Evolutionary conservation across 352 stramenopile species (phyloP).

Genomic region (Globisporangium cylindrosporum): DNA sequence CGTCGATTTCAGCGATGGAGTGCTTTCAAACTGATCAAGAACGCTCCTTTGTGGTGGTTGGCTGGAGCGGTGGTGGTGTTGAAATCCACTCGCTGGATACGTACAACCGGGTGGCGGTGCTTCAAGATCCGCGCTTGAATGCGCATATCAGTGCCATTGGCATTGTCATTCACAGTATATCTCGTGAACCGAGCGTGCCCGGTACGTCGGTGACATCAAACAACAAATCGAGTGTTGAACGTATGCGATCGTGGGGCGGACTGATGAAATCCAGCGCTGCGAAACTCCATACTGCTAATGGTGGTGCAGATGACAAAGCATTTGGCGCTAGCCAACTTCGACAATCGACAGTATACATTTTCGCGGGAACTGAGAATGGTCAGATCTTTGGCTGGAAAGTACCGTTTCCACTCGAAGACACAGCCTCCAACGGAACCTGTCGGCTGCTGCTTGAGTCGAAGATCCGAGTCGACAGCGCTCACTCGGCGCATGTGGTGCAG

Average conservation of each 20-base stretch:
- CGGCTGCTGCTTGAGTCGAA: slow-evolving; percentile 27
- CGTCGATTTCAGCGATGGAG: slow-evolving; percentile 24
- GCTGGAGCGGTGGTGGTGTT: slow-evolving; percentile 50
- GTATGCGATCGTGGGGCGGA: background rate
- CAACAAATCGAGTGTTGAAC: background rate
- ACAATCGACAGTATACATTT: slow-evolving; percentile 17
- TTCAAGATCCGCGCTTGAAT: slow-evolving; percentile 46
- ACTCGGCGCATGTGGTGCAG: slow-evolving; percentile 54
- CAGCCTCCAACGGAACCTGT: background rate
- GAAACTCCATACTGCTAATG: background rate
- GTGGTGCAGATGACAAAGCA: background rate
- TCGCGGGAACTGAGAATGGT: slow-evolving; percentile 37
- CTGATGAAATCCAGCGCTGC: background rate
- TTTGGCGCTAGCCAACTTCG: background rate
- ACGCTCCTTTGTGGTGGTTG: slow-evolving; percentile 30
- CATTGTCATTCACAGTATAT: background rate
- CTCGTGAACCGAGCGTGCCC: background rate
- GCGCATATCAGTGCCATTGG: slow-evolving; percentile 37
- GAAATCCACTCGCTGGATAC: slow-evolving; percentile 32
- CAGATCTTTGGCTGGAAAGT: slow-evolving; percentile 40
- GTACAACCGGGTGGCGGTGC: slow-evolving; percentile 25
- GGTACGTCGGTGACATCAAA: background rate
- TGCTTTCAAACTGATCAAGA: slow-evolving; percentile 3
- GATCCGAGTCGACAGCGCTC: slow-evolving; percentile 21
- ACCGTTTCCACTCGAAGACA: background rate